These are phyloP conservation scores for Kwoniella bestiolae DNA, from an alignment of 768 basidiomycete genomes.

Conservation along the genomic window DNA sequence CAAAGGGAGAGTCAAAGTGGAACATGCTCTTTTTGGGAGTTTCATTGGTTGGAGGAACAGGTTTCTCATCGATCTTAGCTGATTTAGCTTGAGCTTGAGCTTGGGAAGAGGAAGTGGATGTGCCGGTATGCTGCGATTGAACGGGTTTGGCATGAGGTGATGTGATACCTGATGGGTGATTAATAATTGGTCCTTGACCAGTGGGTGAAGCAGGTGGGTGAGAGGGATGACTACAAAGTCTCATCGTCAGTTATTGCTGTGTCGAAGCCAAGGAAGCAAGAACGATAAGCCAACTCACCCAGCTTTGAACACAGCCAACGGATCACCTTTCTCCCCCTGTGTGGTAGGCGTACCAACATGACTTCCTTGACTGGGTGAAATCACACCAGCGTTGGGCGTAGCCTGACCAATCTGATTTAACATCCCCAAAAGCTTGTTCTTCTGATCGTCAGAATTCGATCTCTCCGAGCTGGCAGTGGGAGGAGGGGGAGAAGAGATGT, in stretches of 20 bases:
- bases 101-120: conserved; percentile 5
- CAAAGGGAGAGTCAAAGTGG: conserved; percentile 52
- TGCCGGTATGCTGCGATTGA: conserved; percentile 8
- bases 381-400: not conserved
- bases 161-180: conserved; percentile 16
- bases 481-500: conserved; percentile 24
- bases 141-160: conserved; percentile 8
- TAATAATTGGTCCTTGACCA: conserved; percentile 25
- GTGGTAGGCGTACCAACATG: conserved; percentile 1
- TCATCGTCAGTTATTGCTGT: no score
- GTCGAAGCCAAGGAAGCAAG: no score
- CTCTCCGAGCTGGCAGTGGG: conserved; percentile 1
- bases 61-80: conserved; percentile 2
- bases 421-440: conserved; percentile 40
- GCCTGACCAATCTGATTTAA: conserved; percentile 27
- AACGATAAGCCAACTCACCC: conserved; percentile 12
- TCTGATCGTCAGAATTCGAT: conserved; percentile 9
- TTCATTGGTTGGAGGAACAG: conserved; percentile 3
- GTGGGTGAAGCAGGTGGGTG: conserved; percentile 1
- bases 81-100: conserved; percentile 6
- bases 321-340: conserved; percentile 11
- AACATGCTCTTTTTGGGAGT: conserved; percentile 38
- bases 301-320: conserved; percentile 15
- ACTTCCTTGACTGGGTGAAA: conserved; percentile 15
- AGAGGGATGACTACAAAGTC: conserved; percentile 1